phyloP scores from a whole-genome alignment of 2,329 filamentous ascomycete genomes.

The Bimuria novae-zelandiae region DNA sequence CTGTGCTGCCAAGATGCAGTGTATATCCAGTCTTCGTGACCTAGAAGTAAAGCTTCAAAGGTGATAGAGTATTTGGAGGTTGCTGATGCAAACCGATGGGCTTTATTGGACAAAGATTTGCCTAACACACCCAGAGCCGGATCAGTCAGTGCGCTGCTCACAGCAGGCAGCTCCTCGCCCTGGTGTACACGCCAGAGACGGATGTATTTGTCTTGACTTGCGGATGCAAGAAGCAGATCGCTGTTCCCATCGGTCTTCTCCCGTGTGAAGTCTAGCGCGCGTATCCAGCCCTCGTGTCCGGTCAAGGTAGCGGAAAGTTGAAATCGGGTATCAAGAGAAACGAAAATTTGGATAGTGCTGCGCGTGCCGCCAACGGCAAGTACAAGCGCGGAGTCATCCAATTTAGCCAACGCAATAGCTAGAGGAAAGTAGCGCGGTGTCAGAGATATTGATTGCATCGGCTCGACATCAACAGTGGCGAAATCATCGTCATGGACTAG shows the following conservation, averaged over 20 bases:
- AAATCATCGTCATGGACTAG: slow-evolving; percentile 50
- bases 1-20: slow-evolving; percentile 74
- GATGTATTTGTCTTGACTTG: slow-evolving; percentile 97
- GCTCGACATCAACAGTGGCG: slow-evolving; percentile 27
- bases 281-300: slow-evolving; percentile 94
- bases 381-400: slow-evolving; percentile 64
- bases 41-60: slow-evolving; percentile 90
- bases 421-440: slow-evolving; percentile 82
- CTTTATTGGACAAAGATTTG: slow-evolving; percentile 85
- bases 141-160: slow-evolving; percentile 60
- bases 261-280: slow-evolving; percentile 77
- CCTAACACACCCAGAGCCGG: slow-evolving; percentile 64
- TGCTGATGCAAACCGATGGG: slow-evolving; percentile 70
- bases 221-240: slow-evolving; percentile 84
- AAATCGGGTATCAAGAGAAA: slow-evolving; percentile 64
- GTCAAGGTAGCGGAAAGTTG: slow-evolving; percentile 74
- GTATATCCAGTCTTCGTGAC: slow-evolving; percentile 99
- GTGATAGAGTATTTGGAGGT: slow-evolving; percentile 75
- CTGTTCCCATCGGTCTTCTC: slow-evolving; percentile 61
- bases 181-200: slow-evolving; percentile 86
- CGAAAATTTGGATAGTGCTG: slow-evolving; percentile 79
- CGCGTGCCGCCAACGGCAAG: slow-evolving; percentile 87
- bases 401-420: slow-evolving; percentile 68
- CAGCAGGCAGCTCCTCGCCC: slow-evolving; percentile 66
- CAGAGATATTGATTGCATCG: slow-evolving; percentile 65